These are phyloP conservation scores for Populus hybrid DNA, from an alignment of 441 rosid genomes.

Conservation along the genomic window DNA sequence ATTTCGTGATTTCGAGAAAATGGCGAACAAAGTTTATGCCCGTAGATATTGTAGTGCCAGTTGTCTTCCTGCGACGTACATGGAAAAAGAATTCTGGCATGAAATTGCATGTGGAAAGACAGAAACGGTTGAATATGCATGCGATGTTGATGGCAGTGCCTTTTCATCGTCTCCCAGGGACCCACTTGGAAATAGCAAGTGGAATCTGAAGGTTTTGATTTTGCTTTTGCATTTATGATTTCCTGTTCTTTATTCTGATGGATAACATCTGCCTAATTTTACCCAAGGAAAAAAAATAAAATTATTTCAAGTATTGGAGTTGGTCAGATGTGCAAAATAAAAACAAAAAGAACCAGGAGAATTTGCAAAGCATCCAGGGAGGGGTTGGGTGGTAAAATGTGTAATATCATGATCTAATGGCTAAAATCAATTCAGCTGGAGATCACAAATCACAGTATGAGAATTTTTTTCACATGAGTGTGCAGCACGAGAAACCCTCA, in stretches of 20 bases:
- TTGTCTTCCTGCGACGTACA: constrained; percentile 77
- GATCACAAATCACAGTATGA: neutral
- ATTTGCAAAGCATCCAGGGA: neutral
- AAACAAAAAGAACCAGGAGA: neutral
- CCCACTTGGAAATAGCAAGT: constrained; percentile 93
- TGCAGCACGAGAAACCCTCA: neutral
- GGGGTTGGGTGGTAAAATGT: neutral
- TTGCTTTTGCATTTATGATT: constrained; percentile 18
- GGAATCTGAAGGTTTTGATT: constrained; percentile 89
- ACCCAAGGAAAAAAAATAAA: neutral
- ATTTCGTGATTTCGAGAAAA: constrained; percentile 94
- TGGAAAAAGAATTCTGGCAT: constrained; percentile 99
- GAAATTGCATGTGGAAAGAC: constrained; percentile 96
- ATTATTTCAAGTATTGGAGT: neutral
- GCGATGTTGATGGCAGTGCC: constrained; percentile 99
- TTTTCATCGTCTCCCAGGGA: constrained; percentile 84
- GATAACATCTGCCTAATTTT: constrained; percentile 1
- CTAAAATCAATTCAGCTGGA: neutral
- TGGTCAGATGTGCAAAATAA: neutral
- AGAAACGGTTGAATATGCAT: constrained; percentile 97
- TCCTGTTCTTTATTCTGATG: constrained; percentile 9
- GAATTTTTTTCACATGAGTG: neutral
- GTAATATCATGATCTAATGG: neutral
- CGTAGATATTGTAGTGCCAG: constrained; percentile 95
- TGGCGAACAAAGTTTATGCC: constrained; percentile 93